Base-by-base conservation (phyloP, 2,329 filamentous ascomycete genomes). In the Neonectria sp. region DNA sequence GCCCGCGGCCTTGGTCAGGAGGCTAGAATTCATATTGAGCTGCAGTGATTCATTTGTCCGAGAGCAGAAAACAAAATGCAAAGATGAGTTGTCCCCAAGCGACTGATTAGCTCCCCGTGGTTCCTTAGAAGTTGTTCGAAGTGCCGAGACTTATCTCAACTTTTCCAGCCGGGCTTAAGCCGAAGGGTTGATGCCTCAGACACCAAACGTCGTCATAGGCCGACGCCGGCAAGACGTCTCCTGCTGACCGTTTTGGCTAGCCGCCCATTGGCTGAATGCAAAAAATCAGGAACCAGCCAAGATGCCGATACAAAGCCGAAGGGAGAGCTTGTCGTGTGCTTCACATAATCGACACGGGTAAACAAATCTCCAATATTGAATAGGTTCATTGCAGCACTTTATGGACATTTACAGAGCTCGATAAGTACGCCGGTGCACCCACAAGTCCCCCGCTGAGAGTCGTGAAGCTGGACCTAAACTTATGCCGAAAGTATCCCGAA, bases 21-120 rank as follows among this genome's bases (percentile, higher is more conserved):
- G 75, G 74, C 78, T 83, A 46, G 85, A 80, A 75, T 86, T 87
- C 86, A 87, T 87, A 49, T 71, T 81, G 75, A 75, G 58, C 58
- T 61, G 68, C 66, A 73, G 63, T 66, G 65, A 73, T 73, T 75
- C 78, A 79, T 81, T 68, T 74, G 71, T 59, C 52, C 71, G 65
- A 62, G 62, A 64, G 55, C 51, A 60, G 55, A 67, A 55, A 49
- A 43, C 46, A 68, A 68, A 67, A 37, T 25, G 52, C 45, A 25
- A 59, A 63, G 35, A 72, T 49, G 58, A 51, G 68, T 65, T 67
- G 25, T 66, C 64, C 48, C 63, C 63, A 64, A 68, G 25, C 53
- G 68, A 40, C 17, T 45, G 6, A 24, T 40, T 55, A 53, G 49
- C 49, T 67, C 55, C 64, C 61, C 51, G 63, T 69, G 63, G 64